Evolutionary conservation across 129 eudicot species (phyloP).

Genomic region (Pulicaria dysenterica): DNA sequence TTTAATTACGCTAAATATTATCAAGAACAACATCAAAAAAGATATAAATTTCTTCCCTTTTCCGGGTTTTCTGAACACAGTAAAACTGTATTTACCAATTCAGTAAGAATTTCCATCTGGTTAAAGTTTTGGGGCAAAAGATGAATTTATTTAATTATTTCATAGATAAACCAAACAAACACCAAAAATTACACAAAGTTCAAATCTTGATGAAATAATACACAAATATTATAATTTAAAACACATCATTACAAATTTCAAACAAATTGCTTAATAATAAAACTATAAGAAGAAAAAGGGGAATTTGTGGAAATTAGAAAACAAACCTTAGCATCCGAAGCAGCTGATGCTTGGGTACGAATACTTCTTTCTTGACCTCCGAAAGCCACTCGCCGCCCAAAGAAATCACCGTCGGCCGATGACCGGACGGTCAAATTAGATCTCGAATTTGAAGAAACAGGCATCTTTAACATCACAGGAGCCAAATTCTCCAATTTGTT

Average conservation of each 20-base stretch:
- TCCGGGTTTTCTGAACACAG: constrained; percentile 3
- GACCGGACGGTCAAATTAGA: constrained; percentile 22
- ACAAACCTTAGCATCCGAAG: constrained; percentile 32
- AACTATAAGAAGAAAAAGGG: neutral
- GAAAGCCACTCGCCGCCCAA: constrained; percentile 36
- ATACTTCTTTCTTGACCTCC: constrained; percentile 19
- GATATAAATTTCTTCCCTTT: constrained; percentile 8
- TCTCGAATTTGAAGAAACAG: constrained; percentile 11
- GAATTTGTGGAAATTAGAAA: neutral
- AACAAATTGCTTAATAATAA: neutral
- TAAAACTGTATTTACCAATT: constrained; percentile 4
- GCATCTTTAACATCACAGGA: constrained; percentile 34
- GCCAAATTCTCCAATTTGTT: constrained; percentile 18
- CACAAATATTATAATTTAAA: neutral
- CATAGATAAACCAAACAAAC: neutral
- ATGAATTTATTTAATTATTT: neutral
- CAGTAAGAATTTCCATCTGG: neutral
- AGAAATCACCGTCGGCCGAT: constrained; percentile 30
- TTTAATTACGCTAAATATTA: too few species aligned
- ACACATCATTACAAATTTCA: neutral
- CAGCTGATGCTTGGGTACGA: constrained; percentile 21
- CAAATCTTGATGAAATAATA: constrained; percentile 2
- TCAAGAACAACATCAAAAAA: neutral
- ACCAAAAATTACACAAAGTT: neutral
- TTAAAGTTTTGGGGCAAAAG: neutral